These are phyloP conservation scores for Cytospora schulzeri DNA, from an alignment of 2,329 filamentous ascomycete species.

Conservation along the genomic window DNA sequence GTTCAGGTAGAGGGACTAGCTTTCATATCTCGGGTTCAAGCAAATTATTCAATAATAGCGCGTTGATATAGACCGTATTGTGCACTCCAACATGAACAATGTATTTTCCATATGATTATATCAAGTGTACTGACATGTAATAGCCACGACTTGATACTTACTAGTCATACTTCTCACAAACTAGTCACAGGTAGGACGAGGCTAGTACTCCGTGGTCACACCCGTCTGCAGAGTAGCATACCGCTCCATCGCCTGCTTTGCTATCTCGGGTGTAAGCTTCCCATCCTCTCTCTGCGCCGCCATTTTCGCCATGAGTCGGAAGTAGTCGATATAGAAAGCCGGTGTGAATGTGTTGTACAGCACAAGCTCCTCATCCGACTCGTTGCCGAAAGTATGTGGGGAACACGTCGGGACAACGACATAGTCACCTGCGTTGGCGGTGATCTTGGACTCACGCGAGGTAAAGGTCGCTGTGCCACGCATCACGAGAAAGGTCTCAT, in stretches of 20 bases:
- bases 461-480: slow-evolving; percentile 55
- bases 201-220: slow-evolving; percentile 9
- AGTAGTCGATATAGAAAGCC: slow-evolving; percentile 60
- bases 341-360: slow-evolving; percentile 62
- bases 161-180: too few relatives aligned
- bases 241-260: slow-evolving; percentile 49
- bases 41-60: too few relatives aligned
- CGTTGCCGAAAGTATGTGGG: slow-evolving; percentile 59
- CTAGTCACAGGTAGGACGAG: too few relatives aligned
- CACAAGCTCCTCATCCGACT: slow-evolving; percentile 53
- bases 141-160: too few relatives aligned
- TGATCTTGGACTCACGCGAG: slow-evolving; percentile 46
- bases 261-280: slow-evolving; percentile 50
- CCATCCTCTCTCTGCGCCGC: slow-evolving; percentile 42
- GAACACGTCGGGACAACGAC: slow-evolving; percentile 56
- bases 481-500: slow-evolving; percentile 59
- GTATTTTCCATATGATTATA: too few relatives aligned
- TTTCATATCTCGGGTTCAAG: too few relatives aligned
- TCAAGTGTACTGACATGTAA: too few relatives aligned
- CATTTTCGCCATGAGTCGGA: slow-evolving; percentile 52
- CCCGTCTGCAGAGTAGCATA: slow-evolving; percentile 48
- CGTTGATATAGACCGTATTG: too few relatives aligned
- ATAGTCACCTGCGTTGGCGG: slow-evolving; percentile 55
- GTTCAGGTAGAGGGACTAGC: too few relatives aligned
- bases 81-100: too few relatives aligned